Conservation (phyloP, 2,329 filamentous ascomycete species). For the Colletotrichum abscissum region DNA sequence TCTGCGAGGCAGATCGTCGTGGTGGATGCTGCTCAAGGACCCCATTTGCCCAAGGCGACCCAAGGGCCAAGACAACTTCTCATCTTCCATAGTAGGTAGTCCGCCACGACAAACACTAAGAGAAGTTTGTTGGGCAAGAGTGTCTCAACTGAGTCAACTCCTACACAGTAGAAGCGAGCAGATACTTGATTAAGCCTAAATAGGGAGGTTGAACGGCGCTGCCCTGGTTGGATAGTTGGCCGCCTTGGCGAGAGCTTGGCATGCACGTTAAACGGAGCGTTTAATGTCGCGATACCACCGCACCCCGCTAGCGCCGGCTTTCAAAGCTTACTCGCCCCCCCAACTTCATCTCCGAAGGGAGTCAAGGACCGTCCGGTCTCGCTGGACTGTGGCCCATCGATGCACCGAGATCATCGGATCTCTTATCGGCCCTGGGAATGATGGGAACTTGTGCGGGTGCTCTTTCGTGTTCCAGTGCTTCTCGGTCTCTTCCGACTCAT, state of each 20-base stretch:
- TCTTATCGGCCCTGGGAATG: not conserved
- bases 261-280: constrained; percentile 4
- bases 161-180: not conserved
- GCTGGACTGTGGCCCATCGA: not conserved
- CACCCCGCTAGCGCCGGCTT: constrained; percentile 13
- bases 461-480: not conserved
- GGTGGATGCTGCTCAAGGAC: not conserved
- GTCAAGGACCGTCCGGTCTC: not conserved
- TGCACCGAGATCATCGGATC: not conserved
- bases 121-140: too few species aligned
- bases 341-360: constrained; percentile 12
- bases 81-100: not conserved
- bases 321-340: constrained; percentile 14
- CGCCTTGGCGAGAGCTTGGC: constrained; percentile 27
- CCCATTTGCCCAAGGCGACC: not conserved
- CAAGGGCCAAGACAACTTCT: not conserved
- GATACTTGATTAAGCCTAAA: not conserved
- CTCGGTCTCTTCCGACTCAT: not conserved
- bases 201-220: constrained; percentile 21
- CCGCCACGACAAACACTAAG: too few species aligned
- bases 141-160: not conserved
- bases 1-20: not conserved
- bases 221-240: constrained; percentile 23
- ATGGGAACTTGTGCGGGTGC: not conserved
- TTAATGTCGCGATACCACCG: constrained; percentile 13